Conservation (phyloP, 228 moss, liverwort and hornwort species). For the Sphagnum fallax region DNA sequence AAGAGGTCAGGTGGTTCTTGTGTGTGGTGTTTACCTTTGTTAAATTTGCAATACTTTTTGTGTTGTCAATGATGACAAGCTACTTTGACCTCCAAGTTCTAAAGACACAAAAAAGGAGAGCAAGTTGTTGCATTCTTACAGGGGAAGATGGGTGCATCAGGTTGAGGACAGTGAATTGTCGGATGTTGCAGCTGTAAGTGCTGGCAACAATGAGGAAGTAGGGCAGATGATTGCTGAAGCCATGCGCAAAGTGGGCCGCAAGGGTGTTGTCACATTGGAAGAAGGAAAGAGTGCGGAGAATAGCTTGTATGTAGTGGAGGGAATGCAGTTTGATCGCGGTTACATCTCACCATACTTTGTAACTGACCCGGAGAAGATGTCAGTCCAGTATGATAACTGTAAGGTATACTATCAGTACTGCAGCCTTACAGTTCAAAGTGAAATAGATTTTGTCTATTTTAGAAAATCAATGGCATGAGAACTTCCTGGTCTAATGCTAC, state of each 20-base stretch:
- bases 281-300: constrained; percentile 60
- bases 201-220: constrained; percentile 47
- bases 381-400: constrained; percentile 48
- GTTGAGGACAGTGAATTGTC: constrained; percentile 53
- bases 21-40: not conserved
- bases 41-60: not conserved
- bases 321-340: constrained; percentile 55
- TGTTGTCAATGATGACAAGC: too few relatives aligned
- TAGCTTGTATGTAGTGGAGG: constrained; percentile 44
- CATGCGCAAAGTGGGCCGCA: constrained; percentile 50
- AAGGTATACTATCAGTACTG: constrained; percentile 16
- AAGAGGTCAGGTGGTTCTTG: constrained; percentile 25
- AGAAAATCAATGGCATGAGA: too few relatives aligned
- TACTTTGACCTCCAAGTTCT: too few relatives aligned
- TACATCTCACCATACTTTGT: constrained; percentile 59
- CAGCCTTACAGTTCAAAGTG: too few relatives aligned
- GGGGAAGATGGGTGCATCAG: constrained; percentile 6
- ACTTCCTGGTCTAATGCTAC: too few relatives aligned
- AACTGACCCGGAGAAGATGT: constrained; percentile 56
- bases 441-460: too few relatives aligned
- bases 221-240: constrained; percentile 56
- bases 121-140: not conserved
- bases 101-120: too few relatives aligned
- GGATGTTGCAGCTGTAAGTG: constrained; percentile 57
- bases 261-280: constrained; percentile 52